Conservation (phyloP, 768 basidiomycete genomes). For the Auricularia heimuer region DNA sequence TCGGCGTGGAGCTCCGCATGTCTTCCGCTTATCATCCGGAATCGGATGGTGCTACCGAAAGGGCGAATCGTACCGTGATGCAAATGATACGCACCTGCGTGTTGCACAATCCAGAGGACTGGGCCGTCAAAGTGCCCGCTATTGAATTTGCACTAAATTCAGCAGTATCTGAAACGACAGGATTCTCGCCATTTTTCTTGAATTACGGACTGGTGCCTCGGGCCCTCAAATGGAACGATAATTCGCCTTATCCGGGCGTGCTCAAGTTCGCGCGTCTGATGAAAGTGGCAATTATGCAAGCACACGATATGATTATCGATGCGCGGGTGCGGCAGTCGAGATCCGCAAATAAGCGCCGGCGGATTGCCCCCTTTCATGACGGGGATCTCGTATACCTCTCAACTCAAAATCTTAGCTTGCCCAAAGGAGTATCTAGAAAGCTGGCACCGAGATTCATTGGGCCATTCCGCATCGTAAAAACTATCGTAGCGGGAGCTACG, state of each 20-base stretch:
- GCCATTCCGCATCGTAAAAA: neutral
- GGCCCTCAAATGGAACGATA: neutral
- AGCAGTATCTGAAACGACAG: neutral
- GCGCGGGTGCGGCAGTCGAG: neutral
- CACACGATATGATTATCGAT: neutral
- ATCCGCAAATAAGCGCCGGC: neutral
- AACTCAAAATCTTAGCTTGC: neutral
- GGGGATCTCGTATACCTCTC: neutral
- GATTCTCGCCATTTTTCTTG: neutral
- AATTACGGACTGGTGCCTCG: neutral
- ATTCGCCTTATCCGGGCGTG: neutral
- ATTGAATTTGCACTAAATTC: neutral
- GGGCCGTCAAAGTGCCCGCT: neutral
- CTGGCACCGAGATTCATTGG: neutral
- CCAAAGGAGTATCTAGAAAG: neutral
- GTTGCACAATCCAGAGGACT: neutral
- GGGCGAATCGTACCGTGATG: neutral
- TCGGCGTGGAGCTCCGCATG: constrained; percentile 17
- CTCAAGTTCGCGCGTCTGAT: neutral
- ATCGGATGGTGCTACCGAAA: constrained; percentile 4
- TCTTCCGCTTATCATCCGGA: constrained; percentile 34
- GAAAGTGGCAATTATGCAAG: neutral
- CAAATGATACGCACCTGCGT: neutral
- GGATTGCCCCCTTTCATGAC: neutral
- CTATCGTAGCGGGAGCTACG: neutral